Evolutionary conservation across 2,329 filamentous ascomycete species (phyloP), one percentile per base, ranked within the genome.

Genomic region (Knufia petricola): DNA sequence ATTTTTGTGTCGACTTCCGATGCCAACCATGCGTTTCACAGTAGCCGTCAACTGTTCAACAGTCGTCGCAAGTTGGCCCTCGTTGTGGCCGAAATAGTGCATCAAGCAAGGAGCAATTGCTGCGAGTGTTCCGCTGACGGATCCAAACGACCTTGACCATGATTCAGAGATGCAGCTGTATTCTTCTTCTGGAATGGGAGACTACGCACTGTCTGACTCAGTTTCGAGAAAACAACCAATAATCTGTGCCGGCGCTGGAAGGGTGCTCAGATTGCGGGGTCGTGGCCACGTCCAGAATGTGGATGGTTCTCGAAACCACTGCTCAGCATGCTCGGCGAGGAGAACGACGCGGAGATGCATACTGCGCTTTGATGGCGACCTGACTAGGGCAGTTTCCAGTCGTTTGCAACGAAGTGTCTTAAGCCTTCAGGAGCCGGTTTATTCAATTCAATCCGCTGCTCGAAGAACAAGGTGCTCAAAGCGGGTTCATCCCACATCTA

Each of bases 1-100:
- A 37, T 49, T 49, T 24, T 26, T 44, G 21, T 49, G 45, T 32
- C 39, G 17, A 9, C 39, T 37, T 26, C 47, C 47, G 2, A 23
- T 34, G 31, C 31, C 39, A n/a, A 38, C 19, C 47, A 49, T 49
- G 20, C 31, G 30, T 39, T 49, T 45, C 39, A 41, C 23, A n/a
- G 23, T 26, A 8, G 3, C 20, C 3, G 17, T 21, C 15, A 39
- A 17, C 15, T 39, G 8, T 10, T 7, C 15, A 17, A 49, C 36
- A 10, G 36, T 7, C 7, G 17, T 21, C 7, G 3, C 20, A 41
- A 41, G 19, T 15, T 26, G 17, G 3, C 13, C 13, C 13, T 41
- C 24, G 19, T n/a, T 13, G n/a, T 15, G 39, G 24, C 23, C n/a
- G 13, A 41, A 15, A 20, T 24, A 26, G 23, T 3, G 20, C 19